These are phyloP conservation scores for Cryphonectria naterciae DNA, from an alignment of 2,329 filamentous ascomycete species.

Conservation along the genomic window DNA sequence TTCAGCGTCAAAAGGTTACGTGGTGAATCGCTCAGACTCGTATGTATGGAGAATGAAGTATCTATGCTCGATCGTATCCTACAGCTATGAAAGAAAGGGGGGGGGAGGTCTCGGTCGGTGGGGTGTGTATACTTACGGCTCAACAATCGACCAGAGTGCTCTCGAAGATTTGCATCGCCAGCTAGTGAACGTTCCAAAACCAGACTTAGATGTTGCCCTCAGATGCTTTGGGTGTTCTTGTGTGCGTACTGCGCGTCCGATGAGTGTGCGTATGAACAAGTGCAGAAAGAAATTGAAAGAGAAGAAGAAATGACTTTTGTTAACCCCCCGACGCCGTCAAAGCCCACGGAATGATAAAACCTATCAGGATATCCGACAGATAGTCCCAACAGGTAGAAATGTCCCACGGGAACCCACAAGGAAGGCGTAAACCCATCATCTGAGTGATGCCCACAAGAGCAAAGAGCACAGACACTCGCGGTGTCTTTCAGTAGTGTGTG, in stretches of 20 bases:
- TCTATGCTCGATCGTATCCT: constrained; percentile 21
- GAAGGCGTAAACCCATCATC: constrained; percentile 34
- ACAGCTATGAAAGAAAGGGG: constrained; percentile 16
- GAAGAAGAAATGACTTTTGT: constrained; percentile 27
- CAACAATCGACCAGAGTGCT: constrained; percentile 30
- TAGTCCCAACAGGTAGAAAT: constrained; percentile 22
- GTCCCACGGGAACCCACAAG: constrained; percentile 34
- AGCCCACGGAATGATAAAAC: constrained; percentile 27
- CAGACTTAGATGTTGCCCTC: constrained; percentile 7
- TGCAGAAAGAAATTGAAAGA: not conserved
- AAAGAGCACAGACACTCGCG: constrained; percentile 35
- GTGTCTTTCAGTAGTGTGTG: constrained; percentile 24
- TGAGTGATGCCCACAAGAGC: constrained; percentile 34
- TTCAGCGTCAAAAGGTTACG: not conserved
- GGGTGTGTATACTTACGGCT: constrained; percentile 34
- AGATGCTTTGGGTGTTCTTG: constrained; percentile 14
- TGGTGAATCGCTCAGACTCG: constrained; percentile 1
- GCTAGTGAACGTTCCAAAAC: constrained; percentile 25
- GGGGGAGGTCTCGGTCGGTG: constrained; percentile 5
- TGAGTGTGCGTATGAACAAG: not conserved
- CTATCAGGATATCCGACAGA: constrained; percentile 24
- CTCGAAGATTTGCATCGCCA: constrained; percentile 31
- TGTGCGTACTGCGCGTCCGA: constrained; percentile 6
- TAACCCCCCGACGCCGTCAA: constrained; percentile 25
- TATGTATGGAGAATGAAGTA: constrained; percentile 10